Evolutionary conservation across 768 basidiomycete species (phyloP).

Genomic region (Mycena crocata): DNA sequence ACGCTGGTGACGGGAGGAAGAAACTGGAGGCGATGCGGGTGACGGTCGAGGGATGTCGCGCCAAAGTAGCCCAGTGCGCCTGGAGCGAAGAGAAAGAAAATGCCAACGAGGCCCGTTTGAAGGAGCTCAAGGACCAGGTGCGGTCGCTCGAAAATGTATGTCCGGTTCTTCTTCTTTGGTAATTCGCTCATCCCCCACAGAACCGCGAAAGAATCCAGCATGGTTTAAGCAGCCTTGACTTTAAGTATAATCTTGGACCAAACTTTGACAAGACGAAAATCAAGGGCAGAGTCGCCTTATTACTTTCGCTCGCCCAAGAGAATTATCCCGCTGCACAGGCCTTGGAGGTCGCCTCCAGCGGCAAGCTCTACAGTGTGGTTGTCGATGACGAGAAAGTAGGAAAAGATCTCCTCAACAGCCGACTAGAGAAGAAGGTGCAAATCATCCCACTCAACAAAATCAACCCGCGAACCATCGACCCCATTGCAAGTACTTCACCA

Average conservation of each 20-base stretch:
- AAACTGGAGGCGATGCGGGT: conserved; percentile 69
- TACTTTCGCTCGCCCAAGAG: conserved; percentile 78
- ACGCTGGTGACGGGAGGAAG: conserved; percentile 81
- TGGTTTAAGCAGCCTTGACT: conserved; percentile 78
- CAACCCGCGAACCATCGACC: conserved; percentile 61
- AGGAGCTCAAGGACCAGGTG: conserved; percentile 64
- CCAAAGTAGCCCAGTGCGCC: conserved; percentile 66
- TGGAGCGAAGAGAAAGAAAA: conserved; percentile 86
- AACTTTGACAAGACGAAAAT: conserved; percentile 88
- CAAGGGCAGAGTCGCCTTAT: conserved; percentile 91
- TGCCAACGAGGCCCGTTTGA: conserved; percentile 62
- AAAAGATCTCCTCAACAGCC: conserved; percentile 80
- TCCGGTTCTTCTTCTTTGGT: conserved; percentile 8
- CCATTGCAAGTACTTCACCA: conserved; percentile 55
- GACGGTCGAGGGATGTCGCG: conserved; percentile 68
- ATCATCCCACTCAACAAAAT: conserved; percentile 97
- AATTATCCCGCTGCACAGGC: conserved; percentile 89
- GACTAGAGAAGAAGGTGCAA: conserved; percentile 88
- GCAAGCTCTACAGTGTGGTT: conserved; percentile 92
- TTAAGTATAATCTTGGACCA: conserved; percentile 85
- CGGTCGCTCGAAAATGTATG: conserved; percentile 73
- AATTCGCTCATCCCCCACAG: conserved; percentile 50
- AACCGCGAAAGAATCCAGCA: conserved; percentile 76
- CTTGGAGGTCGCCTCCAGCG: conserved; percentile 92
- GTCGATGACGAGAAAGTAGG: conserved; percentile 93